A percentile compares a stretch with the other conserved stretches of the same genome.
Evolutionary conservation across 2,329 filamentous ascomycete species (phyloP).

Genomic region (Chaetomiaceae sp.): DNA sequence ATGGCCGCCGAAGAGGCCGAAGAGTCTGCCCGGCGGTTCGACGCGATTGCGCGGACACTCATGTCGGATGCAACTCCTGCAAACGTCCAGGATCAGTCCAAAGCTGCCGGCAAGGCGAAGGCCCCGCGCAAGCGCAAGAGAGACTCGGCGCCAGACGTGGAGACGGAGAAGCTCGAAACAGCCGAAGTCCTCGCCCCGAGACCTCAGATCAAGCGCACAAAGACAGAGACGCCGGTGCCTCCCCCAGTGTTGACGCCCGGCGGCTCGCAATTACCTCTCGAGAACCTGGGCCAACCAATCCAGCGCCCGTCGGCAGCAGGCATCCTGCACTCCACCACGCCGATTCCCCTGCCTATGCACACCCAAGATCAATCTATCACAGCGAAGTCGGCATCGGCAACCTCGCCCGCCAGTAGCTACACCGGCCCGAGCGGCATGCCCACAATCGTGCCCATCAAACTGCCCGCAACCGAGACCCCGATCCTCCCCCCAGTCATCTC

Average conservation of each 20-base stretch:
- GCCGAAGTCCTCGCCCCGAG: conserved; percentile 18
- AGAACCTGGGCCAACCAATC: conserved; percentile 20
- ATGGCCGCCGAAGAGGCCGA: conserved; percentile 55
- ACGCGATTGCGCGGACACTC: conserved; percentile 27
- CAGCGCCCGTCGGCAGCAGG: conserved; percentile 14
- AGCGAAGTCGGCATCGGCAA: conserved; percentile 23
- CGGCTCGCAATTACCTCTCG: conserved; percentile 20
- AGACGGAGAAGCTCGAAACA: conserved; percentile 26
- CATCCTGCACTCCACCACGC: conserved; percentile 29
- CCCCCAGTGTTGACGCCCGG: conserved; percentile 27
- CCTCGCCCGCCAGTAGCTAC: conserved; percentile 24
- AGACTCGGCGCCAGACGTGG: conserved; percentile 27
- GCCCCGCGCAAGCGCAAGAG: conserved; percentile 31
- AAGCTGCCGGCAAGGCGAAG: conserved; percentile 20
- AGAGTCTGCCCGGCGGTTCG: conserved; percentile 31
- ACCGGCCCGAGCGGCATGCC: conserved; percentile 20
- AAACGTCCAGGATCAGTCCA: conserved; percentile 15
- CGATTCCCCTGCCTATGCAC: conserved; percentile 29
- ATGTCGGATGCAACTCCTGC: conserved; percentile 18
- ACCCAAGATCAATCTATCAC: conserved; percentile 27
- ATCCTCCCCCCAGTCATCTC: conserved; percentile 27
- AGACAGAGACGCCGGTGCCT: conserved; percentile 35
- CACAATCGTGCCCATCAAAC: conserved; percentile 22
- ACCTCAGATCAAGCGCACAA: conserved; percentile 30
- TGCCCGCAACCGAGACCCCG: conserved; percentile 28